Evolutionary conservation across 2,329 filamentous ascomycete species (phyloP), one percentile per base, ranked within the genome.

Genomic region (Trichoderma citrinoviride): DNA sequence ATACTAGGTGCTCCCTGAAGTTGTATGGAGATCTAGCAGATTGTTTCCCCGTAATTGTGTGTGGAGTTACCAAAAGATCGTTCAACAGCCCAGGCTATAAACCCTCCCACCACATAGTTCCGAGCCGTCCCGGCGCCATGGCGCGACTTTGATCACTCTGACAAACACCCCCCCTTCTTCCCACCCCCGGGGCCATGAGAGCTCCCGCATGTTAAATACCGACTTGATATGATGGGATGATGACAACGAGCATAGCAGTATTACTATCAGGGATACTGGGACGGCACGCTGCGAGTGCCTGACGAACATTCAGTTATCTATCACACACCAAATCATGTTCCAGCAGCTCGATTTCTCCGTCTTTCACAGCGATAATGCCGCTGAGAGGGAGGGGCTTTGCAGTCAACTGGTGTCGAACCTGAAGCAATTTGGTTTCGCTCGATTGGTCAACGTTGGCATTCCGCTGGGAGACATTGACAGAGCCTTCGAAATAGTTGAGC

Each of bases 271-370:
- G n/a, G n/a, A n/a, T n/a, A n/a, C n/a, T n/a, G n/a, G n/a, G n/a
- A n/a, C n/a, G n/a, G n/a, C n/a, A n/a, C n/a, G n/a, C n/a, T n/a
- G n/a, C n/a, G n/a, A n/a, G n/a, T n/a, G 23, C 23, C 33, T 54
- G 19, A 54, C 40, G 40, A 19, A n/a, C 52, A 7, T 54, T 7
- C 52, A 54, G n/a, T 17, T 54, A 33, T 54, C 33, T 17, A 23
- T n/a, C n/a, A n/a, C n/a, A 54, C 29, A 54, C 23, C 52, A 54
- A 54, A 54, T 14, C 50, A 63, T 63, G 61, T 55, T 63, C 46
- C 40, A 56, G 44, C 33, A 41, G 44, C 50, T 63, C 10, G 57
- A 60, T n/a, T 56, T 50, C 7, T 46, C 37, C 10, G 21, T 29
- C 8, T 63, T 63, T 27, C 15, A 56, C 21, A 37, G 49, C 49